Evolutionary conservation across 2,329 filamentous ascomycete species (phyloP), one percentile per base, ranked within the genome.

Genomic region (Phyllosticta capitalensis): DNA sequence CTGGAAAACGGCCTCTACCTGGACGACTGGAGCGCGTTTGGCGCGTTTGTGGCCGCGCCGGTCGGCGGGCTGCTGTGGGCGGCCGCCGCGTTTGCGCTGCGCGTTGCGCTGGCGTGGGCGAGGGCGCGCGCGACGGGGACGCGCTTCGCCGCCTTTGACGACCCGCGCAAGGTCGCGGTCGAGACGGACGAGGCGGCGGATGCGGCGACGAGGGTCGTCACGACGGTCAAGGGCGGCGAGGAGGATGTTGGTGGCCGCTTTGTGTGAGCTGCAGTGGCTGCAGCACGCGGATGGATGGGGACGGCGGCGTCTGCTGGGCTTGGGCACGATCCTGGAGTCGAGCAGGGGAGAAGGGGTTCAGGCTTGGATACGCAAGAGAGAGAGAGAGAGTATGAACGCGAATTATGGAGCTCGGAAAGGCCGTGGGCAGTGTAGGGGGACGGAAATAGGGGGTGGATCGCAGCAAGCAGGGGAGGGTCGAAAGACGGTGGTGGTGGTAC

Each of bases 11-110:
- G 89, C 0, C 77, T 94, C 20, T 94, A 92, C 71, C 82, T 79
- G 0, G 79, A 85, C 54, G 89, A 92, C 71, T 94, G 90, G 90
- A 87, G 84, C 63, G 87, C 82, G 1, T 94, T 94, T 71, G 89
- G 78, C 33, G 88, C 89, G 4, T 94, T 92, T 67, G 85, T 92
- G 4, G 88, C 87, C 9, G 89, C 89, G 0, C 89, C 89, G 0
- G 74, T 92, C 1, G 89, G 89, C 1, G 87, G 87, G 21, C 67
- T 92, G 19, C 73, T 92, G 33, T 92, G 86, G 81, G 87, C 83
- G 0, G 79, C 85, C 50, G 81, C 77, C 1, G 87, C 86, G 5
- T 79, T 88, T 38, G 78, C 67, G 14, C 66, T 85, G 50, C 80
- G 89, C 26, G 71, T 92, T 49, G 70, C 73, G 0, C 80, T 81